Base-by-base conservation (phyloP, 2,329 filamentous ascomycete genomes). In the Epichloe brachyelytri region DNA sequence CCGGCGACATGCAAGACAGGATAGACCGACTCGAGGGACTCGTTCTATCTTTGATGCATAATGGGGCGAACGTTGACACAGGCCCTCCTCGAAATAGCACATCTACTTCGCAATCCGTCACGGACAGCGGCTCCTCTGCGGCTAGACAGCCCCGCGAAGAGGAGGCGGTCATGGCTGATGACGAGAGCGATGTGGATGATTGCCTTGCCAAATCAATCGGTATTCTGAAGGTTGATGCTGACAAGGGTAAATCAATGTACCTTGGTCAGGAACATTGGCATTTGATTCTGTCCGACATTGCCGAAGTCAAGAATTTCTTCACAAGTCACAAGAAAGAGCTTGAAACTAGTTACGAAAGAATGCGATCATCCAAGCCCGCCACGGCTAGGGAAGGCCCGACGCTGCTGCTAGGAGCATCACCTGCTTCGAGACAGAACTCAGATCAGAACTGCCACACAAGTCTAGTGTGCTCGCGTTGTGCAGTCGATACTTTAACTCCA, bases 1-100 rank as follows among this genome's bases (percentile, higher is more conserved):
- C 91, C 47, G 90, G 95, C 76, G 91, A 96, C 68, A 96, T 97
- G 91, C 91, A 97, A 72, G 95, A 94, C 64, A 86, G 93, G 65
- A 97, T 97, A 71, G 90, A 97, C 72, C 82, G 91, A 60, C 76
- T 97, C 58, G 91, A 97, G 76, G 86, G 87, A 59, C 73, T 97
- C 65, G 91, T 97, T 54, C 71, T 97, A 57, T 94, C 88, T 30
- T 69, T 97, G 63, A 96, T 97, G 91, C 91, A 91, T 63, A 90
- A 87, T 65, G 88, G 88, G 52, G 71, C 77, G 56, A 73, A 71
- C 49, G 62, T 75, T 50, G 74, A 78, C 46, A 57, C 68, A 8
- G 62, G 70, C 11, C 59, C 59, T 48, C 59, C 63, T 14, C 61
- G 58, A 30, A 61, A 57, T 44, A 59, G 58, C 5, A 56, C 63